Percentiles rank a stretch among this genome's conserved stretches.
phyloP scores from a whole-genome alignment of 345 rosid genomes.

The Arabidopsis suecica region DNA sequence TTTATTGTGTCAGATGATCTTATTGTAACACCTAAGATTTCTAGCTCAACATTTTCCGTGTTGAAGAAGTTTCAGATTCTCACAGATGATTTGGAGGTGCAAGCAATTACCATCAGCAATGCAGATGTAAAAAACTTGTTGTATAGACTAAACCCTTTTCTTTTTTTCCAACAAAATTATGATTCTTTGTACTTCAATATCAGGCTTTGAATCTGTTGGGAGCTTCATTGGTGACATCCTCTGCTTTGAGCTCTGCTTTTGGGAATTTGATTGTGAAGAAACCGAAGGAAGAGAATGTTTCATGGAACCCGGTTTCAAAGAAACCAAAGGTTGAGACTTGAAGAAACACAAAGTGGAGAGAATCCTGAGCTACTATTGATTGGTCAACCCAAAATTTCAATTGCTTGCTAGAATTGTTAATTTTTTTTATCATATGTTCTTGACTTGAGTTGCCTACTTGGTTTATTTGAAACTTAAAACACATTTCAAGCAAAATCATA shows the following conservation, averaged over 20 bases:
- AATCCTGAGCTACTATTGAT: not conserved
- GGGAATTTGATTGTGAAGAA: not conserved
- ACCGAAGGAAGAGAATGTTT: not conserved
- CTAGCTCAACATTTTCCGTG: not conserved
- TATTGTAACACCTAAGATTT: not conserved
- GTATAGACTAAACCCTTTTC: not conserved
- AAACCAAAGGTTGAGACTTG: not conserved
- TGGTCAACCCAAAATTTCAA: too few relatives aligned
- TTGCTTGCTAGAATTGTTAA: not conserved
- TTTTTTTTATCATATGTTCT: too few relatives aligned
- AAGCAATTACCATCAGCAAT: not conserved
- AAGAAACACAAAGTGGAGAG: not conserved
- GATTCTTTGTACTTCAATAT: not conserved
- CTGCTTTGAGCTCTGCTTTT: not conserved
- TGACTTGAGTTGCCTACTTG: too few relatives aligned
- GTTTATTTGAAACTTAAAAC: too few relatives aligned
- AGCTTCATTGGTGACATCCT: constrained; percentile 7
- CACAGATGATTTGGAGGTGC: not conserved
- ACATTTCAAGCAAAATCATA: too few relatives aligned
- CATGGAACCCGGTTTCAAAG: not conserved
- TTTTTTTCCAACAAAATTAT: not conserved
- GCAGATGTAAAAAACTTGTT: not conserved
- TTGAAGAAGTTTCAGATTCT: not conserved
- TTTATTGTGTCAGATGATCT: constrained; percentile 9
- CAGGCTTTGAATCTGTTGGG: constrained; percentile 14